Conservation (phyloP, 441 rosid genomes). For the Syzygium malaccense region DNA sequence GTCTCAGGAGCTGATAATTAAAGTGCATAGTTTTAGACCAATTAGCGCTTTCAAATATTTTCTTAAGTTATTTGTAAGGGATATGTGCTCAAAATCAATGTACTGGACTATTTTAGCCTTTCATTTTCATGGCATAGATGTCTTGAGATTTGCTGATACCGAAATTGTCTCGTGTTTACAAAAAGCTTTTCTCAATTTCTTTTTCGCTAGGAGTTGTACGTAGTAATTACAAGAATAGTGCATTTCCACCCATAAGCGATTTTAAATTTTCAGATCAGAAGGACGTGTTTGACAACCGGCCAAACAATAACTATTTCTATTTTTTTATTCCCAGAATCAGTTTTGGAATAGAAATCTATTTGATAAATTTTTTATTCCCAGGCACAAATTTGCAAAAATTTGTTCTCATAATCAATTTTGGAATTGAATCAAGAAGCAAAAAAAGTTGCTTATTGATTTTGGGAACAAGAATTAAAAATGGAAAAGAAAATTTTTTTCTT, state of each 20-base stretch:
- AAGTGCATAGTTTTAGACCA: not conserved
- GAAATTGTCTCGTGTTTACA: not conserved
- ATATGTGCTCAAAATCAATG: not conserved
- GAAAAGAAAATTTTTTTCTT: too few species aligned
- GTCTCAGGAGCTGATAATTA: not conserved
- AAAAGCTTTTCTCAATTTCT: not conserved
- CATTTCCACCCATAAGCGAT: not conserved
- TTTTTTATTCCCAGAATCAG: too few species aligned
- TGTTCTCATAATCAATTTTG: too few species aligned
- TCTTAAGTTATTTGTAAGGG: not conserved
- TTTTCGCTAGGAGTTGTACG: not conserved
- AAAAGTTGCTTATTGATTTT: too few species aligned
- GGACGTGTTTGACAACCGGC: too few species aligned
- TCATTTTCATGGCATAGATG: not conserved
- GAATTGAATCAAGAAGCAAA: too few species aligned
- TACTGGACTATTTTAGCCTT: not conserved
- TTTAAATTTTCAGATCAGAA: not conserved
- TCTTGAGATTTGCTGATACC: not conserved
- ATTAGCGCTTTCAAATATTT: not conserved
- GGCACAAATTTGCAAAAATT: too few species aligned
- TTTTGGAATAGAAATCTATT: too few species aligned
- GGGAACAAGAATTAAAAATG: too few species aligned
- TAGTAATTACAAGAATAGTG: not conserved
- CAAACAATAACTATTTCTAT: too few species aligned
- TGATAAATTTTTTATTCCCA: too few species aligned